Evolutionary conservation across 805 yeast genomes (phyloP).

Genomic region (Saturnispora diversa): DNA sequence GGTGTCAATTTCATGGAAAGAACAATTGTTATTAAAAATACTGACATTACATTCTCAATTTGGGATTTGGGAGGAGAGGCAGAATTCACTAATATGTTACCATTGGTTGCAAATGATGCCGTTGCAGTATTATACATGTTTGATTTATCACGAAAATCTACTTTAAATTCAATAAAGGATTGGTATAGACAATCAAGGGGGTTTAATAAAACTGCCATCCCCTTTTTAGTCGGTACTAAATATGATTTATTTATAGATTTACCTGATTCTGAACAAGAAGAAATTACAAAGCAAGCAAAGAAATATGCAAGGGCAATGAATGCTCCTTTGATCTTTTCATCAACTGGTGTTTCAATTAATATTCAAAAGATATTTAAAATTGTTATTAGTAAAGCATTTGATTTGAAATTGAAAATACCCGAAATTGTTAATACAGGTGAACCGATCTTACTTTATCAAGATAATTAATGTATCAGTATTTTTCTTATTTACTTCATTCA

Average conservation of each 20-base stretch:
- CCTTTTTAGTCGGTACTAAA: conserved; percentile 87
- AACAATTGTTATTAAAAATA: conserved; percentile 71
- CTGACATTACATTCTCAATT: conserved; percentile 82
- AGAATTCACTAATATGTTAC: conserved; percentile 92
- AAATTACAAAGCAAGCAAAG: conserved; percentile 73
- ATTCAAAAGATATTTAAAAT: conserved; percentile 91
- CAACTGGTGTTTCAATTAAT: conserved; percentile 86
- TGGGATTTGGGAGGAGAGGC: conserved; percentile 97
- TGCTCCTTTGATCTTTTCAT: conserved; percentile 75
- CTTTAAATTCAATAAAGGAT: conserved; percentile 80
- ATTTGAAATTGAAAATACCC: conserved; percentile 70
- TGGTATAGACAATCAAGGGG: conserved; percentile 94
- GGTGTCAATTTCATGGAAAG: conserved; percentile 96
- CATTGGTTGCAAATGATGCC: conserved; percentile 85
- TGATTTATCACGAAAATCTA: conserved; percentile 79
- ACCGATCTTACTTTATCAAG: conserved; percentile 67
- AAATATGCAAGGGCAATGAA: conserved; percentile 85
- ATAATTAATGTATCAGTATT: conserved; percentile 13
- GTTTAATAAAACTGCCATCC: conserved; percentile 82
- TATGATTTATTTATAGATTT: conserved; percentile 80
- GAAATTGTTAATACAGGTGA: conserved; percentile 86
- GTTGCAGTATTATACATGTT: conserved; percentile 86
- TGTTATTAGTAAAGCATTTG: conserved; percentile 84
- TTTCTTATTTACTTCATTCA: neutral
- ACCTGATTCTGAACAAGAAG: conserved; percentile 72